phyloP scores from a whole-genome alignment of 2,329 filamentous ascomycete genomes.

The Daldinia sp. region DNA sequence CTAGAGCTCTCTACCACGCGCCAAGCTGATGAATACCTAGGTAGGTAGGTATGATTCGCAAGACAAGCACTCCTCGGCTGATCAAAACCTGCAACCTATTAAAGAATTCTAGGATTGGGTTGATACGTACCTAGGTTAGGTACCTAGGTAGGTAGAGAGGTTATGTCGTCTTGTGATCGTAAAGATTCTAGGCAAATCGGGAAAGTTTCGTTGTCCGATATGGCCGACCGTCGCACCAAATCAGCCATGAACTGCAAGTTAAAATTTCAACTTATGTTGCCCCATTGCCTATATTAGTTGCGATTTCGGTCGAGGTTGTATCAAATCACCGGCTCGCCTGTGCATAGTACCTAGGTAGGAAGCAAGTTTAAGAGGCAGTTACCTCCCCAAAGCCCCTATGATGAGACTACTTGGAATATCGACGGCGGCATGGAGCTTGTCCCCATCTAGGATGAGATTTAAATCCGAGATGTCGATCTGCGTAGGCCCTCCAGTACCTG shows the following conservation, averaged over 20 bases:
- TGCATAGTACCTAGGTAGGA: no score
- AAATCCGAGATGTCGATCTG: neutral
- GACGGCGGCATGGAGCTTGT: constrained; percentile 69
- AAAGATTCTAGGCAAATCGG: constrained; percentile 67
- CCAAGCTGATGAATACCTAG: no score
- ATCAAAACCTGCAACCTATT: no score
- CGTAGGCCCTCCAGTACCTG: no score
- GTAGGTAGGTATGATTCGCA: no score
- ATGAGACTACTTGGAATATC: constrained; percentile 79
- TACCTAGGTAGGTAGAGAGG: no score
- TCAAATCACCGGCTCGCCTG: constrained; percentile 78
- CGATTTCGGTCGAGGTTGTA: constrained; percentile 58
- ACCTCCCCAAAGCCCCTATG: no score
- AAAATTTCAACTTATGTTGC: neutral
- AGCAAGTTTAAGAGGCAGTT: no score
- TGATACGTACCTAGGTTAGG: no score
- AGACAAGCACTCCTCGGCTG: no score
- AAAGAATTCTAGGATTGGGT: no score
- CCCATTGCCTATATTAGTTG: constrained; percentile 17
- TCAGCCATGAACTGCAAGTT: constrained; percentile 21
- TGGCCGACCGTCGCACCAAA: constrained; percentile 43
- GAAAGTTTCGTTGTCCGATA: constrained; percentile 70
- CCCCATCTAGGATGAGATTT: constrained; percentile 52
- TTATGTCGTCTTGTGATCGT: constrained; percentile 51
- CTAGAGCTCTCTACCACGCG: no score